Conservation (phyloP, 2,329 filamentous ascomycete genomes). For the Hymenoscyphus fructigenus region DNA sequence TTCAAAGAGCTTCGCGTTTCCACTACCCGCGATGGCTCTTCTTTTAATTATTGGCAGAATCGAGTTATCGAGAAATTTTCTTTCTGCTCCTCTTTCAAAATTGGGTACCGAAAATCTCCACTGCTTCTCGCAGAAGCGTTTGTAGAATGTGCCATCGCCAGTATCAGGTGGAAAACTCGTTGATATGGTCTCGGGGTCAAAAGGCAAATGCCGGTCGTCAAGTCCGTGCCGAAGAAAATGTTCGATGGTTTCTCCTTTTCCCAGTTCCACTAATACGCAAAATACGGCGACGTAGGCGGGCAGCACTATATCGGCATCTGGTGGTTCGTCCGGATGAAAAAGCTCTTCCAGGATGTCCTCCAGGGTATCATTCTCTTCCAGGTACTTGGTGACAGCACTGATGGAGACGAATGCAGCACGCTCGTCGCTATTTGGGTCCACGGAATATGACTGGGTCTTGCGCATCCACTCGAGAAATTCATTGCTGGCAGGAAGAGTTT, state of each 20-base stretch:
- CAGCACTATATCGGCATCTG: background rate
- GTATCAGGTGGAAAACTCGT: constrained; percentile 4
- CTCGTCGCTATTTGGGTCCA: background rate
- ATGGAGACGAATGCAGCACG: background rate
- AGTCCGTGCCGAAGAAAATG: background rate
- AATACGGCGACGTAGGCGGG: background rate
- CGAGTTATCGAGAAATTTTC: constrained; percentile 16
- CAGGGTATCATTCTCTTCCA: background rate
- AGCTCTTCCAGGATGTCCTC: background rate
- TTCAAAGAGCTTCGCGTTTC: constrained; percentile 14
- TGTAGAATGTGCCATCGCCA: background rate
- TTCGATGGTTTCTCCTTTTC: background rate
- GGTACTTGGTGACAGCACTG: background rate
- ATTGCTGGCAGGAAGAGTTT: no score
- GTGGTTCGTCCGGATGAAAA: background rate
- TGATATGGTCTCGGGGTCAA: background rate
- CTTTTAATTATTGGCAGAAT: constrained; percentile 27
- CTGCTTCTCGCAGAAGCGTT: constrained; percentile 19
- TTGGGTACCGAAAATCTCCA: constrained; percentile 27
- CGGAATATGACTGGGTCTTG: background rate
- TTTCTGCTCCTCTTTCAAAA: constrained; percentile 12
- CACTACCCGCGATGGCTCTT: constrained; percentile 14
- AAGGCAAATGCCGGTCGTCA: constrained; percentile 4
- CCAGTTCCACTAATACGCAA: constrained; percentile 4
- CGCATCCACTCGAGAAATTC: background rate